These are phyloP conservation scores for Paramecium biaurelia DNA, from an alignment of 73 alveolate genomes.

Conservation along the genomic window DNA sequence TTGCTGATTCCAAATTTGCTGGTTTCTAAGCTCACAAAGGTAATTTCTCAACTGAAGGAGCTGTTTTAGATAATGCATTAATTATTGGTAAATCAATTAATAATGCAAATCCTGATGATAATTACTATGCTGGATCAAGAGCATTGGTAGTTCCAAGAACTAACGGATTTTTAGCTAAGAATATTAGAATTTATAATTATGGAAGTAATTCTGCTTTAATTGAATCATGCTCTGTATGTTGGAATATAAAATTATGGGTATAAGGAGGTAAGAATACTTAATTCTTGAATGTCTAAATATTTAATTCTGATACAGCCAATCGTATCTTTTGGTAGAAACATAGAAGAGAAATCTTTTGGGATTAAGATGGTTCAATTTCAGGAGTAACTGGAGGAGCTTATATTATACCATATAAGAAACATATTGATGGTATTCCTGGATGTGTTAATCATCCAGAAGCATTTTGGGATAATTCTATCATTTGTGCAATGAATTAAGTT, in stretches of 20 bases:
- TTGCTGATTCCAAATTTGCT: slow-evolving; percentile 66
- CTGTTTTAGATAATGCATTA: slow-evolving; percentile 60
- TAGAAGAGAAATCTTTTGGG: slow-evolving; percentile 66
- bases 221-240: slow-evolving; percentile 74
- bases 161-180: slow-evolving; percentile 68
- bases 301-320: background rate
- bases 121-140: slow-evolving; percentile 19
- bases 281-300: background rate
- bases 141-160: slow-evolving; percentile 75
- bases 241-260: slow-evolving; percentile 58
- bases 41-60: slow-evolving; percentile 51
- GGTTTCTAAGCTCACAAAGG: slow-evolving; percentile 72
- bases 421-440: slow-evolving; percentile 5
- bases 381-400: slow-evolving; percentile 26
- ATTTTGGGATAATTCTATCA: slow-evolving; percentile 52
- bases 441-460: slow-evolving; percentile 14
- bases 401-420: slow-evolving; percentile 53
- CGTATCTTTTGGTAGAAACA: slow-evolving; percentile 47
- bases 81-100: slow-evolving; percentile 72
- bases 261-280: slow-evolving; percentile 53
- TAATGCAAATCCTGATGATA: slow-evolving; percentile 52
- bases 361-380: slow-evolving; percentile 68
- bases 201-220: slow-evolving; percentile 24
- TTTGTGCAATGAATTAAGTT: slow-evolving; percentile 38
- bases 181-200: slow-evolving; percentile 61